phyloP scores from a whole-genome alignment of 2,329 filamentous ascomycete species.

The Herpotrichia juniperi region DNA sequence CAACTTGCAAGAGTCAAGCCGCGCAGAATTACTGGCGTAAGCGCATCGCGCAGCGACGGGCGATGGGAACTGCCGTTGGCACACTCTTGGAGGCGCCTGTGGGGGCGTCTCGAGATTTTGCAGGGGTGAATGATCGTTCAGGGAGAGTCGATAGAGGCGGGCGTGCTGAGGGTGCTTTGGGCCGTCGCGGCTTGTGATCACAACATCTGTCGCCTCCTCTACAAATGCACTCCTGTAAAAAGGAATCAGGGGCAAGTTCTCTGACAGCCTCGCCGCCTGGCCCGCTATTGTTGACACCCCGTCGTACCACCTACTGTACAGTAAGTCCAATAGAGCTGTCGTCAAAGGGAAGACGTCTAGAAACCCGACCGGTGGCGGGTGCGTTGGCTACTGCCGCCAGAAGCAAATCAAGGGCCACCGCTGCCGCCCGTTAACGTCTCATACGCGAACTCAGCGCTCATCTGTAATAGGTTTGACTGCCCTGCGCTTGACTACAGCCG shows the following conservation, averaged over 20 bases:
- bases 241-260: slow-evolving; percentile 3
- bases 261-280: slow-evolving; percentile 3
- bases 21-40: slow-evolving; percentile 17
- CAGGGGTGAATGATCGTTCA: slow-evolving; percentile 27
- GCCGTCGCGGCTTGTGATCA: not conserved
- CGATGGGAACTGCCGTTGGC: slow-evolving; percentile 44
- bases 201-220: not conserved
- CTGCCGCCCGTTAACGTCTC: slow-evolving; percentile 32
- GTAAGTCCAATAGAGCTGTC: too few species aligned
- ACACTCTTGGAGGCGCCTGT: slow-evolving; percentile 17
- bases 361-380: slow-evolving; percentile 23
- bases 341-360: slow-evolving; percentile 6
- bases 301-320: slow-evolving; percentile 9
- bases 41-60: slow-evolving; percentile 22
- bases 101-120: slow-evolving; percentile 31
- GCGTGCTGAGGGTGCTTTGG: slow-evolving; percentile 6
- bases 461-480: slow-evolving; percentile 23
- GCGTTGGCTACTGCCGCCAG: slow-evolving; percentile 23
- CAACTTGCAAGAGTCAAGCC: slow-evolving; percentile 25
- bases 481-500: slow-evolving; percentile 5
- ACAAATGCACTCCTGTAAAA: not conserved
- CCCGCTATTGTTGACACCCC: not conserved
- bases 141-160: slow-evolving; percentile 9
- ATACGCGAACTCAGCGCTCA: slow-evolving; percentile 21
- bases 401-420: slow-evolving; percentile 26